Evolutionary conservation across 176 grass and related monocot species (phyloP).

Genomic region (Canna indica): DNA sequence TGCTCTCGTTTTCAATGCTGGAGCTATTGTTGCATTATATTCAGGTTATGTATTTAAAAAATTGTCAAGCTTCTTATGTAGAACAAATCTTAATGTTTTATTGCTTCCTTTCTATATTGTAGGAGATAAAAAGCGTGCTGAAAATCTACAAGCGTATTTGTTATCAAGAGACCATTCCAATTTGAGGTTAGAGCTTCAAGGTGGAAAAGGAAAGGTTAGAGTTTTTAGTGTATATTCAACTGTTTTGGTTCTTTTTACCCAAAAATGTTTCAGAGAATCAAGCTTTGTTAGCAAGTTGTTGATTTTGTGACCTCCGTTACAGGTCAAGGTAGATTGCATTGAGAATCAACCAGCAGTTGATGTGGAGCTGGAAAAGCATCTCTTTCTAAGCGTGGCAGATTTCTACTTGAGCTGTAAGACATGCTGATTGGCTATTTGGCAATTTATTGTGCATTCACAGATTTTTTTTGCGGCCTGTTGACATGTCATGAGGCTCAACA

Average conservation of each 20-base stretch:
- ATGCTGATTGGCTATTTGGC: not conserved
- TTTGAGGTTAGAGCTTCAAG: slow-evolving; percentile 62
- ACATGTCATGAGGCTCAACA: not conserved
- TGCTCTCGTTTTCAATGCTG: slow-evolving; percentile 16
- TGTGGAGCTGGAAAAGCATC: slow-evolving; percentile 50
- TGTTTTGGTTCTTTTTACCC: not conserved
- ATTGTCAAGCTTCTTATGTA: not conserved
- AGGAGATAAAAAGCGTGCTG: slow-evolving; percentile 59
- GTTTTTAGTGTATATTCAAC: too few relatives aligned
- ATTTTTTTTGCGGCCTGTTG: not conserved
- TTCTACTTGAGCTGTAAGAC: slow-evolving; percentile 30
- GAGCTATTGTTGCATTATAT: slow-evolving; percentile 29
- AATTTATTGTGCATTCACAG: not conserved
- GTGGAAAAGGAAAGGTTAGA: slow-evolving; percentile 69
- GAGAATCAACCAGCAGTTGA: slow-evolving; percentile 51
- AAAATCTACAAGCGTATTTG: slow-evolving; percentile 52
- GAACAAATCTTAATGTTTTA: not conserved
- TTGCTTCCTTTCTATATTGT: not conserved
- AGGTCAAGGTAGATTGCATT: slow-evolving; percentile 59
- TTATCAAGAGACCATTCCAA: slow-evolving; percentile 56
- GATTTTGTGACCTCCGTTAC: slow-evolving; percentile 6
- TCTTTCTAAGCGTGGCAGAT: slow-evolving; percentile 70
- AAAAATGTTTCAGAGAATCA: not conserved
- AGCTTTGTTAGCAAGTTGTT: not conserved
- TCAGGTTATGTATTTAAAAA: slow-evolving; percentile 22